Conservation (phyloP, 208 protist genomes). For the Balamuthia mandrillaris region DNA sequence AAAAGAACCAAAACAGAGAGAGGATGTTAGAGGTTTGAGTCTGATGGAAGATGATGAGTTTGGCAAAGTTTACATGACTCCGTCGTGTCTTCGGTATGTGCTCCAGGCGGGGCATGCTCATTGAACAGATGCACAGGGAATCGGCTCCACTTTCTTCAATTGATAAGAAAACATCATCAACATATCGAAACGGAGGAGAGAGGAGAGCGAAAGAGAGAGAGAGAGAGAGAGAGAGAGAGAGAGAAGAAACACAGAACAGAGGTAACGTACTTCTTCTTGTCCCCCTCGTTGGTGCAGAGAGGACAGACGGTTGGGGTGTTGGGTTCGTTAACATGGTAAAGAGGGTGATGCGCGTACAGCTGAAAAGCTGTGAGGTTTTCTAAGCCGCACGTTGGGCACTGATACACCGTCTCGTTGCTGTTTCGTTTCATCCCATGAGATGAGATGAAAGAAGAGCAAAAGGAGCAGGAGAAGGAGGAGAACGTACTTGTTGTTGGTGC, state of each 20-base stretch:
- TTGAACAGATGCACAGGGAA: neutral
- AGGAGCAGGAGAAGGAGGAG: neutral
- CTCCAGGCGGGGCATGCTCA: neutral
- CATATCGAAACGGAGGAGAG: too few relatives aligned
- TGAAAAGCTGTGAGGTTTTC: neutral
- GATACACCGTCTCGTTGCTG: neutral
- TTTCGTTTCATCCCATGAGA: neutral
- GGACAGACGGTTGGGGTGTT: neutral
- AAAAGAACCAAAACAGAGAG: too few relatives aligned
- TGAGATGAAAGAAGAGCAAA: neutral
- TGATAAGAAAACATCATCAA: too few relatives aligned
- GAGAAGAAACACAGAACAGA: too few relatives aligned
- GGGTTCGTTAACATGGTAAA: conserved; percentile 21
- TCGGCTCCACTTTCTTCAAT: neutral
- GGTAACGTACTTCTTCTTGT: too few relatives aligned
- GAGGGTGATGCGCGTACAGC: conserved; percentile 17
- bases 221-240: neutral
- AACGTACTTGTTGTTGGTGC: neutral
- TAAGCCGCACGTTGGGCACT: neutral
- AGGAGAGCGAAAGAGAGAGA: neutral
- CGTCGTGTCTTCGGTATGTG: neutral
- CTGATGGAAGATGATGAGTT: too few relatives aligned
- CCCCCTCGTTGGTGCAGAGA: neutral
- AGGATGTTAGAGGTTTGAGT: too few relatives aligned
- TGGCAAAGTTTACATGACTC: too few relatives aligned